Evolutionary conservation across 148 eudicot genomes (phyloP).

Genomic region (Vaccinium vitisidaea): DNA sequence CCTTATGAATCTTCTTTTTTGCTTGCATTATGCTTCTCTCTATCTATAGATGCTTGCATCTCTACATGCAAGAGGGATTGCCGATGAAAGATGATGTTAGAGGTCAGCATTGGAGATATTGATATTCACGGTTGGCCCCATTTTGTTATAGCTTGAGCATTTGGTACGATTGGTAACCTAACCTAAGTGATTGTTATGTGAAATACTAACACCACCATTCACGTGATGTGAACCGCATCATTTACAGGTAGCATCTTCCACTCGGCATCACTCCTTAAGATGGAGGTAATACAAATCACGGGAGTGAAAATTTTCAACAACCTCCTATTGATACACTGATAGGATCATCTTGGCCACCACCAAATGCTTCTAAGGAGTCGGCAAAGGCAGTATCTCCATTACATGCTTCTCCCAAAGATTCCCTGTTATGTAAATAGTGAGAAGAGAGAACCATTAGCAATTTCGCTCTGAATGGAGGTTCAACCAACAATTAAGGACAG

Average conservation of each 20-base stretch:
- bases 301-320: slow-evolving; percentile 26
- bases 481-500: not conserved
- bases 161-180: not conserved
- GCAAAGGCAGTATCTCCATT: slow-evolving; percentile 71
- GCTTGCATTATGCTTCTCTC: slow-evolving; percentile 1
- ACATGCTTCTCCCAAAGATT: slow-evolving; percentile 73
- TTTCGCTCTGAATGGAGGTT: not conserved
- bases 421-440: slow-evolving; percentile 42
- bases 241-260: not conserved
- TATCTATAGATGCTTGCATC: not conserved
- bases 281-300: not conserved
- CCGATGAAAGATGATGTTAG: not conserved
- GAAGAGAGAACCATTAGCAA: not conserved
- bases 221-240: not conserved
- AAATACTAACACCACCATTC: not conserved
- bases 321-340: slow-evolving; percentile 93
- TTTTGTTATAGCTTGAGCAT: not conserved
- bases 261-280: not conserved
- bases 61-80: not conserved
- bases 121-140: not conserved
- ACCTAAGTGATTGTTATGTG: not conserved
- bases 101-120: not conserved
- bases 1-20: not conserved
- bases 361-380: slow-evolving; percentile 78
- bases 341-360: slow-evolving; percentile 92